A percentile compares a stretch with the other conserved stretches of the same genome.
Conservation (phyloP, 805 yeast species). For the Lipomyces sp. region DNA sequence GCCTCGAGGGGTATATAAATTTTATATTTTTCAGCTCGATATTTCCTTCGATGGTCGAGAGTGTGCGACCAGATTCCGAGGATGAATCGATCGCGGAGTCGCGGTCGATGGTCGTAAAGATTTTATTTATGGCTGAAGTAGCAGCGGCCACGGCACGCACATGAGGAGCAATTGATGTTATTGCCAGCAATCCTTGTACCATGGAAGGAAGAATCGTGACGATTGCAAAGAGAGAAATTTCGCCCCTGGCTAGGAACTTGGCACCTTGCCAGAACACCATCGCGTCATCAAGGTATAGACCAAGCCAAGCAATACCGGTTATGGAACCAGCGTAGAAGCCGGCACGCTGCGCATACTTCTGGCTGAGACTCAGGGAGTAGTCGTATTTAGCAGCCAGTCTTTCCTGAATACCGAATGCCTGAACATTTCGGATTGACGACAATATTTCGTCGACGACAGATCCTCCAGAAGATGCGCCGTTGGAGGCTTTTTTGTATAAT, state of each 20-base stretch:
- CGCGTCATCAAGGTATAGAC: constrained; percentile 48
- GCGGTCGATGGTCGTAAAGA: constrained; percentile 52
- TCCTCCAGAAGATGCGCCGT: constrained; percentile 38
- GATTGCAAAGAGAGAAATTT: constrained; percentile 45
- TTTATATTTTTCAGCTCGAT: constrained; percentile 40
- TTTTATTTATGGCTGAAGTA: constrained; percentile 48
- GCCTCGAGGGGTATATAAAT: constrained; percentile 45
- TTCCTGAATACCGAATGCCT: constrained; percentile 51
- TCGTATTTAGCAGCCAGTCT: constrained; percentile 46
- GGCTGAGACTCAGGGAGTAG: constrained; percentile 40
- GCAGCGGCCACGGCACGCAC: constrained; percentile 49
- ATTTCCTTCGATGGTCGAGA: constrained; percentile 47
- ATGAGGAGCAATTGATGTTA: constrained; percentile 51
- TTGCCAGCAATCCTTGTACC: constrained; percentile 48
- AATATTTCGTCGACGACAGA: constrained; percentile 51
- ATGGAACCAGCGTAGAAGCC: constrained; percentile 45
- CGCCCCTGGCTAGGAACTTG: constrained; percentile 45
- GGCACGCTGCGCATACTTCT: constrained; percentile 41
- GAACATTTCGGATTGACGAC: constrained; percentile 49
- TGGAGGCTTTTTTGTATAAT: constrained; percentile 29
- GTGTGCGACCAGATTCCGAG: constrained; percentile 37
- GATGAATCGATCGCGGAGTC: constrained; percentile 49
- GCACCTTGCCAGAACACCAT: constrained; percentile 52
- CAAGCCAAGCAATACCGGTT: constrained; percentile 49
- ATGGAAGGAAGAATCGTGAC: constrained; percentile 44